A percentile compares a stretch with the other conserved stretches of the same genome.
phyloP scores from a whole-genome alignment of 768 basidiomycete genomes.

The Leccinum truebloodii region DNA sequence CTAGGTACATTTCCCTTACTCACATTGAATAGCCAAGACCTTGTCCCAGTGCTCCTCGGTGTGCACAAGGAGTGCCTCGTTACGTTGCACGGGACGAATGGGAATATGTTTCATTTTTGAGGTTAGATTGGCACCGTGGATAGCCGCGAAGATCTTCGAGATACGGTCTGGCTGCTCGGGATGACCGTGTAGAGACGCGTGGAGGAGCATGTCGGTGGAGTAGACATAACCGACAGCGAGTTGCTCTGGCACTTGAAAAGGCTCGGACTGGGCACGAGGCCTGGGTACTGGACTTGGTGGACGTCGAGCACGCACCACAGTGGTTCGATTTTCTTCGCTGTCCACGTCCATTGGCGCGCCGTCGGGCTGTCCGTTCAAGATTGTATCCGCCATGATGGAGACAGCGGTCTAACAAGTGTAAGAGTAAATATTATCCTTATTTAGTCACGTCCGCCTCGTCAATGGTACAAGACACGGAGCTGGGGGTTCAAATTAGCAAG shows the following conservation, averaged over 20 bases:
- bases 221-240: constrained; percentile 81
- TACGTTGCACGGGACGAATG: constrained; percentile 68
- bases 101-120: constrained; percentile 76
- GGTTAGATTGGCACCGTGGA: constrained; percentile 60
- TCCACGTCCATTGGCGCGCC: constrained; percentile 32
- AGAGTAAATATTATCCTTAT: neutral
- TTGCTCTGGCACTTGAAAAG: constrained; percentile 24
- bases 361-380: constrained; percentile 23
- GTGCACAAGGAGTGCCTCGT: constrained; percentile 89
- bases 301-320: constrained; percentile 9
- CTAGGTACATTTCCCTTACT: constrained; percentile 33
- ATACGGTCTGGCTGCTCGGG: constrained; percentile 83
- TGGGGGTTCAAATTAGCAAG: too few species aligned
- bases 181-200: constrained; percentile 67
- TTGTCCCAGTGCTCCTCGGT: constrained; percentile 91
- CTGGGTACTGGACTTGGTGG: constrained; percentile 21
- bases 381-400: constrained; percentile 4
- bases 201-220: constrained; percentile 82
- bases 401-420: neutral
- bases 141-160: constrained; percentile 64
- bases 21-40: constrained; percentile 80
- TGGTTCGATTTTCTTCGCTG: constrained; percentile 11
- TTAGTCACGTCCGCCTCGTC: neutral
- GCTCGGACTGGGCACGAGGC: constrained; percentile 34
- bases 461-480: neutral